These are phyloP conservation scores for Claviceps pazoutovae DNA, from an alignment of 2,329 filamentous ascomycete species.

Conservation along the genomic window DNA sequence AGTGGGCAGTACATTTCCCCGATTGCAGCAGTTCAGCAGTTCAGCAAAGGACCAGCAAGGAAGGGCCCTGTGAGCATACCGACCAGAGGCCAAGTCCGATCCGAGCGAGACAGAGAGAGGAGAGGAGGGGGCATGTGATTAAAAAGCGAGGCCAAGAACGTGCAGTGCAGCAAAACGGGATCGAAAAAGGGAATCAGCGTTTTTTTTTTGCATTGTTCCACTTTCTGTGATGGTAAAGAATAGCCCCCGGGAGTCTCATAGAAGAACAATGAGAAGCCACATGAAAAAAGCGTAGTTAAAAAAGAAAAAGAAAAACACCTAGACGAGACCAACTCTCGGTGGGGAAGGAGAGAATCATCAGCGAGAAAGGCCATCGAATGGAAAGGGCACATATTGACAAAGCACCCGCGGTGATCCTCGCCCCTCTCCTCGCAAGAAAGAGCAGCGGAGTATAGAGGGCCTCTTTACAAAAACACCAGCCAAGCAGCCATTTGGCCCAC, in stretches of 20 bases:
- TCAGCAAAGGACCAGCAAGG: too few species aligned
- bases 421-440: neutral
- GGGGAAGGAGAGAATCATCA: constrained; percentile 1
- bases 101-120: too few species aligned
- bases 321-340: neutral
- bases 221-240: too few species aligned
- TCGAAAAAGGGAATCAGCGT: too few species aligned
- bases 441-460: neutral
- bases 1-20: too few species aligned
- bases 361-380: neutral
- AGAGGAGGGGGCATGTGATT: too few species aligned
- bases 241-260: constrained; percentile 7
- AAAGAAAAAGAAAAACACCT: neutral
- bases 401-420: neutral
- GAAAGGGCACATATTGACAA: neutral
- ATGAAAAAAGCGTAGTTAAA: constrained; percentile 7
- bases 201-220: too few species aligned
- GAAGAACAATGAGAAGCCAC: constrained; percentile 8
- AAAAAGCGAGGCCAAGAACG: too few species aligned
- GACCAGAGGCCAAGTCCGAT: too few species aligned
- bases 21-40: too few species aligned
- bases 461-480: neutral
- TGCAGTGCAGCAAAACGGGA: too few species aligned
- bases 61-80: too few species aligned
- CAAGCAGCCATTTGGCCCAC: constrained; percentile 2